These are phyloP conservation scores for Candida sithepensis DNA, from an alignment of 805 yeast species.

Conservation along the genomic window DNA sequence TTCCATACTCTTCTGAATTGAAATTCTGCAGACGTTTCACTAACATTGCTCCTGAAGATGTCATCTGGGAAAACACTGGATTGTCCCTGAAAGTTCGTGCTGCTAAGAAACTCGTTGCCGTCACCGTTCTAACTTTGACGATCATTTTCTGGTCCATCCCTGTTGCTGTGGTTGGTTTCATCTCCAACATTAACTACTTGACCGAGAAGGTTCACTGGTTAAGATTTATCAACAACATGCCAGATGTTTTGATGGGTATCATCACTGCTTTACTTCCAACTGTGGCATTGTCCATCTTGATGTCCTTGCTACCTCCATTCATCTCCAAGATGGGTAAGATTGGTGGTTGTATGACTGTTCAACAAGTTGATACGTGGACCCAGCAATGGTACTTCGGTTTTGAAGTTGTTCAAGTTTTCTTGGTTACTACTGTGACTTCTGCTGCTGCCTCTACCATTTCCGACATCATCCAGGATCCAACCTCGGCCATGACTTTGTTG, in stretches of 20 bases:
- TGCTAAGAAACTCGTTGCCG: conserved; percentile 54
- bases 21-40: conserved; percentile 46
- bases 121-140: conserved; percentile 57
- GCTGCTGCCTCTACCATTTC: conserved; percentile 77
- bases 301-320: conserved; percentile 83
- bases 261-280: conserved; percentile 88
- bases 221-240: conserved; percentile 71
- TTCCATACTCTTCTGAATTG: conserved; percentile 49
- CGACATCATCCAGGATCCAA: conserved; percentile 63
- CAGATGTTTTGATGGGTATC: conserved; percentile 66
- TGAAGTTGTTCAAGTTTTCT: conserved; percentile 84
- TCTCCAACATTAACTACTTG: conserved; percentile 79
- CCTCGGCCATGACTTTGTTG: conserved; percentile 67
- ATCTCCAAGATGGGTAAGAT: conserved; percentile 73
- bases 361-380: conserved; percentile 73
- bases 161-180: conserved; percentile 94
- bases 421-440: conserved; percentile 80
- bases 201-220: conserved; percentile 71
- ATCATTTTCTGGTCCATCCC: conserved; percentile 95
- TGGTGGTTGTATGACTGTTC: conserved; percentile 68
- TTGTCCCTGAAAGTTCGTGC: conserved; percentile 55
- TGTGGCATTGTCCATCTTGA: conserved; percentile 71
- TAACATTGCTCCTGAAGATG: conserved; percentile 75
- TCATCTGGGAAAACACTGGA: conserved; percentile 77
- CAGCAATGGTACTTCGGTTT: conserved; percentile 89